phyloP scores from a whole-genome alignment of 2,329 filamentous ascomycete genomes.

The Ophiocordyceps camponoti-leonardi region DNA sequence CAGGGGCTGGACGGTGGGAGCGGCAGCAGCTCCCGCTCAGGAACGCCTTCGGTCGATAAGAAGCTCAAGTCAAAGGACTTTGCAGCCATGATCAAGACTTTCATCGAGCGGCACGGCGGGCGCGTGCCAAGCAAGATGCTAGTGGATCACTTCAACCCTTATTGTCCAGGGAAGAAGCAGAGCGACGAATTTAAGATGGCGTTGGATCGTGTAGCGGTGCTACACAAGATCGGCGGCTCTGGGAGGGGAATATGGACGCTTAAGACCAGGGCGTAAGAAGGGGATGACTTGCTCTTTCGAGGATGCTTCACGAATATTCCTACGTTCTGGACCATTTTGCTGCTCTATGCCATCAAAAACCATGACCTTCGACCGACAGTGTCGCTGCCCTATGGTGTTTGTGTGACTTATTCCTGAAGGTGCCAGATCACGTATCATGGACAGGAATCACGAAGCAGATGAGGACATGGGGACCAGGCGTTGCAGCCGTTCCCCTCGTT shows the following conservation, averaged over 20 bases:
- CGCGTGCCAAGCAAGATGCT: conserved; percentile 68
- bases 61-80: conserved; percentile 43
- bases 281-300: too few species aligned
- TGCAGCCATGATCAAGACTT: conserved; percentile 56
- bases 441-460: conserved; percentile 23
- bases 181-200: conserved; percentile 70
- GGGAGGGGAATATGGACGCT: conserved; percentile 38
- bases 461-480: conserved; percentile 46
- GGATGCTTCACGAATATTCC: too few species aligned
- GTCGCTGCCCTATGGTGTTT: too few species aligned
- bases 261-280: conserved; percentile 15
- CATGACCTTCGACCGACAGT: too few species aligned
- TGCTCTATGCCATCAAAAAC: too few species aligned
- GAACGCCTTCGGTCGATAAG: conserved; percentile 20
- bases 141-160: conserved; percentile 77
- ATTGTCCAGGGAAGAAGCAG: conserved; percentile 46
- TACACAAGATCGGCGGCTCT: conserved; percentile 41
- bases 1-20: conserved; percentile 31
- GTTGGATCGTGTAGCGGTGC: conserved; percentile 55
- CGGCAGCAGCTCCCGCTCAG: conserved; percentile 26
- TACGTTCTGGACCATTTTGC: too few species aligned
- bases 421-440: neutral
- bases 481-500: conserved; percentile 54
- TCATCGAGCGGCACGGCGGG: conserved; percentile 62
- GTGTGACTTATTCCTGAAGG: too few species aligned